phyloP scores from a whole-genome alignment of 2,329 filamentous ascomycete genomes.

The Juglanconis juglandina region DNA sequence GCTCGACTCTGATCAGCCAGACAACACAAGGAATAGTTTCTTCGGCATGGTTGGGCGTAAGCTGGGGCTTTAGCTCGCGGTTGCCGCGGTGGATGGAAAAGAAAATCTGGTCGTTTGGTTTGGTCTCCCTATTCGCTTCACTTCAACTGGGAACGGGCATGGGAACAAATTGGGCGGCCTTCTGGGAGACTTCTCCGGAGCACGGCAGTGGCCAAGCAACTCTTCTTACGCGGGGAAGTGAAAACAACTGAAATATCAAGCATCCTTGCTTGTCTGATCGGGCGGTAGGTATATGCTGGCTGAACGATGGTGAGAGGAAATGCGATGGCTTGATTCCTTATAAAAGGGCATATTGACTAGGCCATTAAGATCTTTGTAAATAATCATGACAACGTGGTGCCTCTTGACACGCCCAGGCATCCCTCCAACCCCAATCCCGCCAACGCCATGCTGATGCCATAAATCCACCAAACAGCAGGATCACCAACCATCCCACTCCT shows the following conservation, averaged over 20 bases:
- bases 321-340: background rate
- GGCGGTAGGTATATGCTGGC: background rate
- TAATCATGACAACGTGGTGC: background rate
- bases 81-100: background rate
- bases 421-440: constrained; percentile 1
- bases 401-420: background rate
- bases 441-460: constrained; percentile 3
- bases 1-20: background rate
- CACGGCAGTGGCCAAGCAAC: background rate
- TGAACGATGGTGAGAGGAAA: background rate
- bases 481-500: background rate
- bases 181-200: background rate
- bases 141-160: background rate
- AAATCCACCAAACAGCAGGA: background rate
- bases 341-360: background rate
- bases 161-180: background rate
- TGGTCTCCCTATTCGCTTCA: background rate
- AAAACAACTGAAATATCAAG: background rate
- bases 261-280: background rate
- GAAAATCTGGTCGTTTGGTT: background rate
- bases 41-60: constrained; percentile 12
- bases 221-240: background rate
- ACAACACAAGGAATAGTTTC: background rate
- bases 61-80: constrained; percentile 4
- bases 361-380: background rate